A percentile compares a stretch with the other conserved stretches of the same genome.
These are phyloP conservation scores for Boletus vermiculosoides DNA, from an alignment of 768 basidiomycete genomes.

Conservation along the genomic window DNA sequence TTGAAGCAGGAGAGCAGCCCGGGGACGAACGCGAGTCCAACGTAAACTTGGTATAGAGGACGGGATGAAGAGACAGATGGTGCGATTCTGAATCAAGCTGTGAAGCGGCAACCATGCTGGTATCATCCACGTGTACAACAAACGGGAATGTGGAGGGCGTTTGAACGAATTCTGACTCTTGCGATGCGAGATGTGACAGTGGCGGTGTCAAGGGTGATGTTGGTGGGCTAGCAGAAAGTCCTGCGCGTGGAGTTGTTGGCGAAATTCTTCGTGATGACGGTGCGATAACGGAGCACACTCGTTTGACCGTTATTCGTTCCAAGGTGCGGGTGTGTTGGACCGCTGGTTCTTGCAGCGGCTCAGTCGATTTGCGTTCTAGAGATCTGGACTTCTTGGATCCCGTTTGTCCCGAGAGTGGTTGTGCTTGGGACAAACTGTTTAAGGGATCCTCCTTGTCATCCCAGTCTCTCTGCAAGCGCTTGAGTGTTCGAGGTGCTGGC, in stretches of 20 bases:
- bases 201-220: constrained; percentile 31
- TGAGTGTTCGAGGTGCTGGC: constrained; percentile 38
- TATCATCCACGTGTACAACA: constrained; percentile 31
- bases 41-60: constrained; percentile 40
- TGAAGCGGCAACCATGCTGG: constrained; percentile 35
- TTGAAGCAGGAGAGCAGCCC: constrained; percentile 3
- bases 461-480: constrained; percentile 38
- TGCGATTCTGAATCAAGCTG: constrained; percentile 38
- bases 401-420: constrained; percentile 7
- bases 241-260: constrained; percentile 5
- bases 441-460: constrained; percentile 27
- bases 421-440: neutral
- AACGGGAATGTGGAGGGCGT: constrained; percentile 43
- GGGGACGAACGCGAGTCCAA: constrained; percentile 25
- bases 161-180: constrained; percentile 46
- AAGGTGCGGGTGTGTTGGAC: constrained; percentile 17
- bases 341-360: constrained; percentile 32
- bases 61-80: constrained; percentile 25
- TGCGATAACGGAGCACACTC: constrained; percentile 15
- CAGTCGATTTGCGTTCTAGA: constrained; percentile 35
- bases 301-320: constrained; percentile 17
- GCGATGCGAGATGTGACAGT: constrained; percentile 34
- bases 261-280: constrained; percentile 5
- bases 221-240: constrained; percentile 21
- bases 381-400: constrained; percentile 24